Percentiles rank a stretch among this genome's conserved stretches.
Evolutionary conservation across 768 basidiomycete genomes (phyloP).

Genomic region (Mycena sanguinolenta): DNA sequence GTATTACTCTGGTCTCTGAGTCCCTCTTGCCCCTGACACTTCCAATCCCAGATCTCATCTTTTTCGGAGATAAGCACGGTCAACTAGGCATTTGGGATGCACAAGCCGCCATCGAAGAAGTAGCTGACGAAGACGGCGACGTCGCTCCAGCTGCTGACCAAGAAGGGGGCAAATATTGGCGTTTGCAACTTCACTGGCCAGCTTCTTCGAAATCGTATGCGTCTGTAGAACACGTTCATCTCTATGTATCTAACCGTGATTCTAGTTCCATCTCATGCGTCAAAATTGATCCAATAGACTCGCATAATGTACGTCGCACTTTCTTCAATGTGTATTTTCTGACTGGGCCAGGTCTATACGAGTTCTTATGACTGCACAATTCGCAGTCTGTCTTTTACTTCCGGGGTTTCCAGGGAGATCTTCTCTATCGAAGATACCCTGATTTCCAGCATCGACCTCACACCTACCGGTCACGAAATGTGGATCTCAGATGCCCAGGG

Average conservation of each 20-base stretch:
- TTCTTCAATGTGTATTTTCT: slow-evolving; percentile 7
- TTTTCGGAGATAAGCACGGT: slow-evolving; percentile 91
- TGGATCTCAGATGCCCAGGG: slow-evolving; percentile 86
- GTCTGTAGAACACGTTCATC: not conserved
- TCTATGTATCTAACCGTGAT: not conserved
- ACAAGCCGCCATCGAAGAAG: slow-evolving; percentile 75
- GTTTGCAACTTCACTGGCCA: slow-evolving; percentile 88
- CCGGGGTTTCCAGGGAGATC: slow-evolving; percentile 79
- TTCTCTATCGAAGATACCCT: slow-evolving; percentile 72
- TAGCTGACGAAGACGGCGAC: slow-evolving; percentile 74
- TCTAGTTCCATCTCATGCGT: slow-evolving; percentile 75
- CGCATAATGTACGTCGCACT: slow-evolving; percentile 69
- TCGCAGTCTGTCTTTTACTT: slow-evolving; percentile 78
- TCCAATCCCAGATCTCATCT: slow-evolving; percentile 77
- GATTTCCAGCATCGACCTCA: slow-evolving; percentile 79
- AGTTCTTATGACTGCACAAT: slow-evolving; percentile 87
- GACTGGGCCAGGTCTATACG: slow-evolving; percentile 73
- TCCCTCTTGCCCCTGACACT: slow-evolving; percentile 55
- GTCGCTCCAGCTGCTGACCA: slow-evolving; percentile 51
- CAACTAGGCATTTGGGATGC: slow-evolving; percentile 91
- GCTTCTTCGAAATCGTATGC: slow-evolving; percentile 73
- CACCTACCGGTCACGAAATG: slow-evolving; percentile 79
- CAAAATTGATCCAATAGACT: slow-evolving; percentile 81
- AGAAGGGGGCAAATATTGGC: slow-evolving; percentile 85
- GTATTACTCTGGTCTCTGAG: slow-evolving; percentile 41